phyloP scores from a whole-genome alignment of 139 green algal species.

The Chloropicon primus region DNA sequence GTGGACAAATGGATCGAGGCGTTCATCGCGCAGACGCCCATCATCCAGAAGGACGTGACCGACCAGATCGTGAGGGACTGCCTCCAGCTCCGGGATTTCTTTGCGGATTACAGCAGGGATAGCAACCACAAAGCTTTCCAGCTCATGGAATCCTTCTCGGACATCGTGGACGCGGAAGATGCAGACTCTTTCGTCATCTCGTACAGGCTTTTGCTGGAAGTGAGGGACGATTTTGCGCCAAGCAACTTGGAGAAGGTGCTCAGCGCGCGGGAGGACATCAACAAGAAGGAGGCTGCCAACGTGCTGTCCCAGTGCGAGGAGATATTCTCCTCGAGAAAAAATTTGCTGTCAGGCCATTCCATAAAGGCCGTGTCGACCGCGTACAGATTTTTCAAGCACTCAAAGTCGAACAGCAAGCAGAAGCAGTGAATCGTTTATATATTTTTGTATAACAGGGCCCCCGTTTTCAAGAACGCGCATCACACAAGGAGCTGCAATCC shows the following conservation, averaged over 20 bases:
- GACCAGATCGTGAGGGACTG: slow-evolving; percentile 14
- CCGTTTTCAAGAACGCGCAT: no score
- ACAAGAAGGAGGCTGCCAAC: background rate
- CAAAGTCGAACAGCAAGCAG: background rate
- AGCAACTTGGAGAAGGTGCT: background rate
- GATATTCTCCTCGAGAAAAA: background rate
- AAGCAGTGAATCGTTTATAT: no score
- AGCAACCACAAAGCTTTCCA: slow-evolving; percentile 30
- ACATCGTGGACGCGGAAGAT: slow-evolving; percentile 36
- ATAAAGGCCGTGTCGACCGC: background rate
- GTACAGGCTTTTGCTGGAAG: slow-evolving; percentile 45
- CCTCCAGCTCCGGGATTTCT: slow-evolving; percentile 34
- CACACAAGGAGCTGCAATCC: background rate
- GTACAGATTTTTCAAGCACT: background rate
- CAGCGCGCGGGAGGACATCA: background rate
- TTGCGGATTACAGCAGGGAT: slow-evolving; percentile 17
- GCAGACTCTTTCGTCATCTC: slow-evolving; percentile 46
- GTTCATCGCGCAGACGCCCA: background rate
- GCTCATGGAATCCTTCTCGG: slow-evolving; percentile 29
- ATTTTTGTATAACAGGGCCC: background rate
- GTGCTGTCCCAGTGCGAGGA: background rate
- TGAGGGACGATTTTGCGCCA: background rate
- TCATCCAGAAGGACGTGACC: background rate
- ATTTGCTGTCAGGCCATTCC: background rate
- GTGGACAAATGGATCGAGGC: background rate